A percentile compares a stretch with the other conserved stretches of the same genome.
Evolutionary conservation across 2,329 filamentous ascomycete genomes (phyloP).

Genomic region (Rhinocladiella similis): DNA sequence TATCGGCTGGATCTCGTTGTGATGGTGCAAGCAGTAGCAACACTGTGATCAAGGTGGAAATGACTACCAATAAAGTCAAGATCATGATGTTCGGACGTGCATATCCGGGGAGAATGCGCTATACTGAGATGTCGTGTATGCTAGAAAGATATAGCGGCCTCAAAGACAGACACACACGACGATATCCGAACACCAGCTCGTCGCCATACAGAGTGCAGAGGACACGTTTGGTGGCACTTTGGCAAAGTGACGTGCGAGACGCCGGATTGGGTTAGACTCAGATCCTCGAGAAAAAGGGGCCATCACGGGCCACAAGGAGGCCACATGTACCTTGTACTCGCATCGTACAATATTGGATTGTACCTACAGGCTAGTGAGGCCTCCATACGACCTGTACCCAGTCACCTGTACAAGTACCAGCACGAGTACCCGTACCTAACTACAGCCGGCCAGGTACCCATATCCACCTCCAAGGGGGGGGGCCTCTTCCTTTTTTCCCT

Average conservation of each 20-base stretch:
- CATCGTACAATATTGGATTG: too few species aligned
- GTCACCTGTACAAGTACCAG: too few species aligned
- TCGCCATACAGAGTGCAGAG: background rate
- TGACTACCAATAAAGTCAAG: conserved; percentile 37
- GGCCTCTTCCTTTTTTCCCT: too few species aligned
- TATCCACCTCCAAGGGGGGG: too few species aligned
- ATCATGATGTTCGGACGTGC: conserved; percentile 19
- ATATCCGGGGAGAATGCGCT: background rate
- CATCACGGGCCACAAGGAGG: background rate
- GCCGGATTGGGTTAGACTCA: background rate
- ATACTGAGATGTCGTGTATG: too few species aligned
- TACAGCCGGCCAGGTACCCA: too few species aligned
- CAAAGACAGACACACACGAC: too few species aligned
- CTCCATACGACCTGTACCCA: too few species aligned
- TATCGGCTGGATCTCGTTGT: conserved; percentile 32
- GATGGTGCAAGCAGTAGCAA: conserved; percentile 55
- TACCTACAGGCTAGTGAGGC: too few species aligned
- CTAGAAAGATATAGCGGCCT: too few species aligned
- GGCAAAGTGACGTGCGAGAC: background rate
- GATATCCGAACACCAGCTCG: too few species aligned
- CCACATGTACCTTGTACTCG: background rate
- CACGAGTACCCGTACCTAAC: too few species aligned
- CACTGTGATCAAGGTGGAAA: conserved; percentile 50
- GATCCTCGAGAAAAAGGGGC: background rate
- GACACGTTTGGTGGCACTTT: background rate